phyloP scores from a whole-genome alignment of 2,329 filamentous ascomycete species.

The Talaromyces amestolkiae region DNA sequence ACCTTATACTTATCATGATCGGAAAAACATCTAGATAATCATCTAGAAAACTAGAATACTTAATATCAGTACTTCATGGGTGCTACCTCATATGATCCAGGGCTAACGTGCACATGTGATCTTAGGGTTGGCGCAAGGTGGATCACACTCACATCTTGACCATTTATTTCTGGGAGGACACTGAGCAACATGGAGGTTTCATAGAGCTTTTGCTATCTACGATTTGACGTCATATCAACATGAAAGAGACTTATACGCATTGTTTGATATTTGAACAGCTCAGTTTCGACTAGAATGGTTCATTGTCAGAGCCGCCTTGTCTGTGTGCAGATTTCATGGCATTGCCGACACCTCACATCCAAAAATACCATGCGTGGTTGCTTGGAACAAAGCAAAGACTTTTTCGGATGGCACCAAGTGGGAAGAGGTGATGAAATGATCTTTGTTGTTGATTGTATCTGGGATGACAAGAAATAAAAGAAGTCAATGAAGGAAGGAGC shows the following conservation, averaged over 20 bases:
- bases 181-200: background rate
- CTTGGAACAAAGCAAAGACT: background rate
- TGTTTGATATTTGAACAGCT: background rate
- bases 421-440: background rate
- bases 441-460: background rate
- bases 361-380: background rate
- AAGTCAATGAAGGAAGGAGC: background rate
- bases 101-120: background rate
- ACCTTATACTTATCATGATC: too few relatives aligned
- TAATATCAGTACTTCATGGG: background rate
- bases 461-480: background rate
- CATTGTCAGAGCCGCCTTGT: background rate
- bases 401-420: too few relatives aligned
- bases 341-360: background rate
- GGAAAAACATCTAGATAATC: too few relatives aligned
- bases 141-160: too few relatives aligned
- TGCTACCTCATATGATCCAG: background rate
- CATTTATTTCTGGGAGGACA: background rate
- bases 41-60: background rate
- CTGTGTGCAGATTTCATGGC: background rate
- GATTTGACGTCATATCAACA: background rate
- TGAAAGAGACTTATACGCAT: background rate
- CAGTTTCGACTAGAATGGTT: background rate
- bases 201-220: background rate
- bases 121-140: background rate